Percentiles rank a stretch among this genome's conserved stretches.
These are phyloP conservation scores for Pezicula radicicola DNA, from an alignment of 2,329 filamentous ascomycete species.

Conservation along the genomic window DNA sequence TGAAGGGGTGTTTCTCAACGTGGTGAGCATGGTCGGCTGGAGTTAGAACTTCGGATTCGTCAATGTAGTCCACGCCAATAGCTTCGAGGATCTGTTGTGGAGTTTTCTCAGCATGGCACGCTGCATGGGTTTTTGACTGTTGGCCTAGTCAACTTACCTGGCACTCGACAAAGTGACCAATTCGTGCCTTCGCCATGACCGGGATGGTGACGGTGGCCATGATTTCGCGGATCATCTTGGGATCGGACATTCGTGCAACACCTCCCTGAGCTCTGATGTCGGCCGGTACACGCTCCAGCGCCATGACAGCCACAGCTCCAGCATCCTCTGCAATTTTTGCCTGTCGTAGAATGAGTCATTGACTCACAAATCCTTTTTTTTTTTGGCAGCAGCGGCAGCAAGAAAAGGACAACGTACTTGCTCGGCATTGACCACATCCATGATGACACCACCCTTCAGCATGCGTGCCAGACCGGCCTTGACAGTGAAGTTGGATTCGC, in stretches of 20 bases:
- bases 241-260: constrained; percentile 96
- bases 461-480: constrained; percentile 96
- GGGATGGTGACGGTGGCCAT: constrained; percentile 94
- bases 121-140: neutral
- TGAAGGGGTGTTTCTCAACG: constrained; percentile 83
- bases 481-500: constrained; percentile 65
- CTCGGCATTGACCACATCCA: constrained; percentile 94
- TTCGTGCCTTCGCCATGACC: constrained; percentile 98
- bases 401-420: constrained; percentile 48
- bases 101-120: neutral
- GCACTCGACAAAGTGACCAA: constrained; percentile 97
- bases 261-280: constrained; percentile 92
- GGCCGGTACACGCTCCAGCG: constrained; percentile 92
- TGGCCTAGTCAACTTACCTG: constrained; percentile 47
- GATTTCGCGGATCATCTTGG: constrained; percentile 90
- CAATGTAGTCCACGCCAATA: constrained; percentile 94
- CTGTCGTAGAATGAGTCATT: constrained; percentile 35
- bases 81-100: constrained; percentile 82
- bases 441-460: constrained; percentile 98
- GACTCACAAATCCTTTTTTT: neutral
- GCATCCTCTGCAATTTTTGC: constrained; percentile 97
- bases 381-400: no score
- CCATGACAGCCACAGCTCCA: constrained; percentile 96
- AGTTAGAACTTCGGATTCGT: constrained; percentile 96
- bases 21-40: constrained; percentile 89